phyloP scores from a whole-genome alignment of 1,284 basidiomycete genomes.

The Cryptococcus sp. region DNA sequence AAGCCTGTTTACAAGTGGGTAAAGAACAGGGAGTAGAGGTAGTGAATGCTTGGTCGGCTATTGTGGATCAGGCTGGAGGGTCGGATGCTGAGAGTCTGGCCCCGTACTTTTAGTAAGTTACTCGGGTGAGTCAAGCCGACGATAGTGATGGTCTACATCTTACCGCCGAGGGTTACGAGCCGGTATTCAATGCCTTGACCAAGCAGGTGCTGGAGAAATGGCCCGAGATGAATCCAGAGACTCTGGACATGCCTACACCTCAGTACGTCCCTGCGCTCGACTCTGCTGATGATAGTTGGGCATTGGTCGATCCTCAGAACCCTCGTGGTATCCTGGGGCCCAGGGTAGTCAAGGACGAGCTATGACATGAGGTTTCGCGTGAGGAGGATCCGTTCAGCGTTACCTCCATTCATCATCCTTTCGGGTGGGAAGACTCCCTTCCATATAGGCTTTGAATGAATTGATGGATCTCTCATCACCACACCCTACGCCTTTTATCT shows the following conservation, averaged over 20 bases:
- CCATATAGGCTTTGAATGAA: too few species aligned
- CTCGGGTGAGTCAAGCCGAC: background rate
- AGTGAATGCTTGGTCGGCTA: slow-evolving; percentile 63
- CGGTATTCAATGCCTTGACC: slow-evolving; percentile 63
- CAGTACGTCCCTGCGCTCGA: slow-evolving; percentile 24
- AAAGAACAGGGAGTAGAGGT: slow-evolving; percentile 56
- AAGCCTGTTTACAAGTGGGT: slow-evolving; percentile 63
- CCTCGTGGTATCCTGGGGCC: slow-evolving; percentile 11
- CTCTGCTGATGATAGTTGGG: slow-evolving; percentile 14
- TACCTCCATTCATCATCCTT: too few species aligned
- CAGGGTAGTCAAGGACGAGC: too few species aligned
- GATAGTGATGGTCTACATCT: slow-evolving; percentile 70
- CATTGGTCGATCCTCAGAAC: slow-evolving; percentile 20
- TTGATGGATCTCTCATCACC: too few species aligned
- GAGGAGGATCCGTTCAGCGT: too few species aligned
- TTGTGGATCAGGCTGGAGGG: slow-evolving; percentile 64
- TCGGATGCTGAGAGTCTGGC: slow-evolving; percentile 51
- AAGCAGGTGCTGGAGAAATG: slow-evolving; percentile 57
- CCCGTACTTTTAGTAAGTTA: slow-evolving; percentile 39
- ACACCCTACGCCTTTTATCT: too few species aligned
- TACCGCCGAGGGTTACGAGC: slow-evolving; percentile 64
- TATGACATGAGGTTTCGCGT: too few species aligned
- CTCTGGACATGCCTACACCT: slow-evolving; percentile 31
- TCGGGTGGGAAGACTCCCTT: too few species aligned
- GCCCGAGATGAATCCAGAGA: slow-evolving; percentile 61